Evolutionary conservation across 345 rosid genomes (phyloP), one percentile per base, ranked within the genome.

Genomic region (Odontarrhena argentea): DNA sequence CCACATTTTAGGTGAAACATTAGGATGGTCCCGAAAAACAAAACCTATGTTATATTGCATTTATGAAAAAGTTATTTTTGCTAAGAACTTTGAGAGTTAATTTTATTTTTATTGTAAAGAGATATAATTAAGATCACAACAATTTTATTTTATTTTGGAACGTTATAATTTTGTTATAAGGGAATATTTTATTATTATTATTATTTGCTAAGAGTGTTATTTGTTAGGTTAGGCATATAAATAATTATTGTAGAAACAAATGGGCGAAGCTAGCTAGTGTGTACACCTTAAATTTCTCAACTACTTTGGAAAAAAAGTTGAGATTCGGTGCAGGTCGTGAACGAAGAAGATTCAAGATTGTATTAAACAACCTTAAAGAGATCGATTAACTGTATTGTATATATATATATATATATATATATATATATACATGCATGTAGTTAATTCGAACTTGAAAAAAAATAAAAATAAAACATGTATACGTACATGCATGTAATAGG

Each of bases 271-370:
- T 15, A 14, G 11, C 68, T 15, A 14, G 11, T 37, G 75, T 70
- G 56, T 56, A 8, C 55, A 42, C 28, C 46, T 45, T 70, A 37
- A 70, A 26, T 54, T 37, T 56, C 32, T 47, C 69, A 71, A 71
- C 69, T 48, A 63, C 63, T 55, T 55, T 47, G 50, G 22, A 46
- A 55, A 63, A 64, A 34, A 64, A 34, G 70, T 56, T 56, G 70
- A 28, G 63, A 63, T 28, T 63, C 43, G 44, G 75, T 15, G 38
- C 38, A 37, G 18, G 57, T 71, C 69, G 57, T 63, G 69, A 71
- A 38, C 1, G 34, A 36, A 54, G 36, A 32, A 3, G 32, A 28
- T 28, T 28, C 32, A 28, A 28, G 42, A 25, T 62, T 26, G n/a
- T 14, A 60, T 44, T 51, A 38, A 34, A 12, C 14, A 46, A 44